Conservation (phyloP, 371 early-diverging fungal genomes). For the Dinochytrium kinnereticum region DNA sequence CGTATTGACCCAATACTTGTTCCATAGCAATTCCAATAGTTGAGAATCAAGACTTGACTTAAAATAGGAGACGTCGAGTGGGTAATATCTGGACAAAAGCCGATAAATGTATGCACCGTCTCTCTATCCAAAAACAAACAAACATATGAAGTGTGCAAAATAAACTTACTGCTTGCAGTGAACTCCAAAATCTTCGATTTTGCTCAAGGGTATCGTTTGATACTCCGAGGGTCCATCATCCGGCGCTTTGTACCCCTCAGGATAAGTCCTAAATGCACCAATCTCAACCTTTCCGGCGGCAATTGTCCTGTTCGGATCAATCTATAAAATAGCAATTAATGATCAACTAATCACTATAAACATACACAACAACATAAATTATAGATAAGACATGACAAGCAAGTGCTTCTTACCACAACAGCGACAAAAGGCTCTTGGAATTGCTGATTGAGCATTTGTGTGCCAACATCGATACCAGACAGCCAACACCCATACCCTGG, state of each 20-base stretch:
- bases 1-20: constrained; percentile 96
- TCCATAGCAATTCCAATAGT: constrained; percentile 91
- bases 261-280: constrained; percentile 97
- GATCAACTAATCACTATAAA: neutral
- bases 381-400: too few relatives aligned
- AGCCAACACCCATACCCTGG: constrained; percentile 99
- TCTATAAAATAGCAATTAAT: constrained; percentile 53
- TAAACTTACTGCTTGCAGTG: constrained; percentile 78
- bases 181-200: constrained; percentile 98
- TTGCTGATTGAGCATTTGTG: constrained; percentile 94
- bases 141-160: too few relatives aligned
- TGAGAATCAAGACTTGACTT: constrained; percentile 87
- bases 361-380: too few relatives aligned
- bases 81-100: constrained; percentile 86
- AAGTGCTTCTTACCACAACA: constrained; percentile 82
- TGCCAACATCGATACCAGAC: constrained; percentile 96
- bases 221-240: constrained; percentile 60
- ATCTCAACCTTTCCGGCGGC: constrained; percentile 96
- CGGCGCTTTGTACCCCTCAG: constrained; percentile 80
- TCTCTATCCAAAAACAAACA: too few relatives aligned
- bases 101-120: too few relatives aligned
- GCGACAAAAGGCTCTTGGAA: constrained; percentile 96
- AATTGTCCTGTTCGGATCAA: constrained; percentile 96
- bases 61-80: constrained; percentile 89
- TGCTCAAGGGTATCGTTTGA: constrained; percentile 83